Evolutionary conservation across 2,329 filamentous ascomycete species (phyloP), one percentile per base, ranked within the genome.

Genomic region (Coniochaeta sp.): DNA sequence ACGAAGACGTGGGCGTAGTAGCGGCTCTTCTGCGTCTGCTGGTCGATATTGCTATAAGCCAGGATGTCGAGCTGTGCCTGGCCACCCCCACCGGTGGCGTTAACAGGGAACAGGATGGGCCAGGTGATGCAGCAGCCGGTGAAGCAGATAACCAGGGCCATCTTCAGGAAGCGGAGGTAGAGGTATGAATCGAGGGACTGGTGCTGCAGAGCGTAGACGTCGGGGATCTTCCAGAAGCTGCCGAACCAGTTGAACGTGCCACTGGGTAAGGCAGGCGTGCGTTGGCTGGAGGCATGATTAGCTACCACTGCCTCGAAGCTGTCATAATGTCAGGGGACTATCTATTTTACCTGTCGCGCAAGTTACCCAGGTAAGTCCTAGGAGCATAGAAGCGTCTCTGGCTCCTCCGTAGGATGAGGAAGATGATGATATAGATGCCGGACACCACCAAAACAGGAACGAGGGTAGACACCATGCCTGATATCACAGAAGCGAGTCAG

Each of bases 181-280:
- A 98, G 86, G 73, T 93, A 98, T 34, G 89, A 90, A 72, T 99
- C 93, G 64, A 99, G 84, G 0, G 92, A 96, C 71, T 93, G 91
- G 76, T 96, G 91, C 69, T 95, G 90, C 24, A 98, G 84, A 28
- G 93, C 85, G 69, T 90, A 91, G 44, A 87, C 86, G 71, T 98
- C 93, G 3, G 83, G 82, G 50, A 84, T 81, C 66, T 81, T 82
- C 76, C 84, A 88, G 74, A 91, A 89, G 14, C 81, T 77, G 11
- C 75, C 74, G 61, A 91, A 73, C 89, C 89, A 92, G 66, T 88
- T 84, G 67, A 89, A 76, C 54, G 86, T 71, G 59, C 88, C 87
- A 28, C 71, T 78, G 3, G 87, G 84, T 0, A 88, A 77, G 1
- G 77, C 69, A 24, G 85, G 85, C 14, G 82, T 83, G 36, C 86